Conservation (phyloP, 805 yeast species). For the Spathaspora hagerdaliae region DNA sequence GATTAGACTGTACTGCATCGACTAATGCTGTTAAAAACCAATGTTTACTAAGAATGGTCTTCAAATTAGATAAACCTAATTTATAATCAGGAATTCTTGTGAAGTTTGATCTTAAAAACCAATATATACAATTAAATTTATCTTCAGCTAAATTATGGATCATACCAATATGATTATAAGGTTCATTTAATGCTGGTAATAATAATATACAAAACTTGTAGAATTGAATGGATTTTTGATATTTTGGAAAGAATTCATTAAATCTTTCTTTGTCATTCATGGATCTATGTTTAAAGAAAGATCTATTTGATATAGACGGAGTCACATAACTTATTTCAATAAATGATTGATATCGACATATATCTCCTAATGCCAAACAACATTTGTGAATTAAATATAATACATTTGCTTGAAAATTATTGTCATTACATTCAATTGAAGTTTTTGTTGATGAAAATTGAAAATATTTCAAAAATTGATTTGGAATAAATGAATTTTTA, state of each 20-base stretch:
- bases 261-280: conserved; percentile 25
- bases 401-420: conserved; percentile 24
- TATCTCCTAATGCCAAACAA: conserved; percentile 52
- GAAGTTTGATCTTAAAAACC: conserved; percentile 53
- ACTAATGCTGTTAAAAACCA: conserved; percentile 25
- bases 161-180: conserved; percentile 56
- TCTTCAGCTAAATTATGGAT: conserved; percentile 39
- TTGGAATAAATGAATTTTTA: conserved; percentile 32
- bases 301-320: conserved; percentile 25
- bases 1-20: conserved; percentile 13
- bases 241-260: conserved; percentile 29
- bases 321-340: conserved; percentile 43
- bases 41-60: conserved; percentile 32
- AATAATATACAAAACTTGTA: conserved; percentile 53
- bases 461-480: conserved; percentile 24
- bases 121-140: conserved; percentile 45
- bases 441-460: conserved; percentile 13
- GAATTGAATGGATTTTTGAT: conserved; percentile 22
- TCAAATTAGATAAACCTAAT: conserved; percentile 46
- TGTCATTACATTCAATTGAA: conserved; percentile 9
- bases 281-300: conserved; percentile 29
- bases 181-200: conserved; percentile 67
- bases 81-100: conserved; percentile 46
- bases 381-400: conserved; percentile 46
- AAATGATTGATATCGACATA: conserved; percentile 52